A percentile compares a stretch with the other conserved stretches of the same genome.
phyloP scores from a whole-genome alignment of 768 basidiomycete genomes.

The Calocybe gangraenosa region DNA sequence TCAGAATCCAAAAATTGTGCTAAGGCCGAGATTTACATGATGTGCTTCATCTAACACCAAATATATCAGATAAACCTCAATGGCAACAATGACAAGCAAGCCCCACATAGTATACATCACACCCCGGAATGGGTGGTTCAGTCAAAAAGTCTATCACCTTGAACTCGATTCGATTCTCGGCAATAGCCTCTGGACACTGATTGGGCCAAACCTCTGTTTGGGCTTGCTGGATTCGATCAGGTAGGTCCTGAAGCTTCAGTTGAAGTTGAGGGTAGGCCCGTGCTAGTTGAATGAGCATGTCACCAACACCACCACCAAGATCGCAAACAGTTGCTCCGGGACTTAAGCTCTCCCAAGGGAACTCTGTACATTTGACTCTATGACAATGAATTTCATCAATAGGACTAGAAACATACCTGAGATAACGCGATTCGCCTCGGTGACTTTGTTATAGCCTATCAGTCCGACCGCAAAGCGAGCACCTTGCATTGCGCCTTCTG shows the following conservation, averaged over 20 bases:
- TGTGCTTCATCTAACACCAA: slow-evolving; percentile 26
- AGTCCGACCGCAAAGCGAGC: slow-evolving; percentile 27
- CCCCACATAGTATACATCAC: slow-evolving; percentile 38
- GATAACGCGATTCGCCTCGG: slow-evolving; percentile 18
- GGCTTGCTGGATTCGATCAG: slow-evolving; percentile 26
- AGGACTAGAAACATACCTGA: slow-evolving; percentile 15
- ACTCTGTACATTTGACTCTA: slow-evolving; percentile 19
- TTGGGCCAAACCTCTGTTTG: slow-evolving; percentile 27
- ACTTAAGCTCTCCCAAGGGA: slow-evolving; percentile 29
- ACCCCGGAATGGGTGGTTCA: slow-evolving; percentile 29
- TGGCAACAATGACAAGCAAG: neutral
- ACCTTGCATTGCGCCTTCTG: slow-evolving; percentile 14
- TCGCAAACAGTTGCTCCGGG: slow-evolving; percentile 30
- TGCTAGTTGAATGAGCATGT: slow-evolving; percentile 26
- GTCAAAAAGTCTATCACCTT: slow-evolving; percentile 34
- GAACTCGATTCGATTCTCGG: slow-evolving; percentile 32
- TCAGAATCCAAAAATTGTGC: neutral
- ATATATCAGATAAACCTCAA: neutral
- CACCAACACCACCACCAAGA: slow-evolving; percentile 36
- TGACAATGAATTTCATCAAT: neutral
- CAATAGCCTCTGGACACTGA: slow-evolving; percentile 30
- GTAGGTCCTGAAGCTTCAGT: slow-evolving; percentile 35
- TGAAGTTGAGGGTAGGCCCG: slow-evolving; percentile 29
- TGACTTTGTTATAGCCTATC: slow-evolving; percentile 25
- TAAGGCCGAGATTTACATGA: slow-evolving; percentile 24